A percentile compares a stretch with the other conserved stretches of the same genome.
phyloP scores from a whole-genome alignment of 2,329 filamentous ascomycete species.

The Aspergillus phoenicis region DNA sequence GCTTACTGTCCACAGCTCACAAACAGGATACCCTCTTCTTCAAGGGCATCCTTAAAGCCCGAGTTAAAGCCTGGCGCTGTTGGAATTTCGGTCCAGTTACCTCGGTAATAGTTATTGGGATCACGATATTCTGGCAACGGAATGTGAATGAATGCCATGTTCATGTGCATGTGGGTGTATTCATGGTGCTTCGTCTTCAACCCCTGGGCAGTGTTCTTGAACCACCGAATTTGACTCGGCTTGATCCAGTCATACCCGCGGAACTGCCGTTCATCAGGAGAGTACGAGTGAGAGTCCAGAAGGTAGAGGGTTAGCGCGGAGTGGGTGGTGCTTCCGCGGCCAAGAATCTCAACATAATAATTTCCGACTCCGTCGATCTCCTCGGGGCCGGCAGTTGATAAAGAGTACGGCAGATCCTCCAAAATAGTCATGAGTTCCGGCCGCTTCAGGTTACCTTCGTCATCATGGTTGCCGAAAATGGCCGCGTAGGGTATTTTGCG shows the following conservation, averaged over 20 bases:
- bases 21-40: constrained; percentile 81
- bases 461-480: constrained; percentile 98
- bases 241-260: constrained; percentile 99
- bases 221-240: constrained; percentile 92
- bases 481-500: constrained; percentile 88
- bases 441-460: constrained; percentile 80
- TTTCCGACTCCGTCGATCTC: constrained; percentile 91
- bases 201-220: constrained; percentile 72
- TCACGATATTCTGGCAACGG: constrained; percentile 85
- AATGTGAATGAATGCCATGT: constrained; percentile 97
- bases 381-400: constrained; percentile 80
- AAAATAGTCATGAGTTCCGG: constrained; percentile 81
- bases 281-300: constrained; percentile 89
- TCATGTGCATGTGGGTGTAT: constrained; percentile 90
- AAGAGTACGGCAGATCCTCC: constrained; percentile 82
- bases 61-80: constrained; percentile 90
- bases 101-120: constrained; percentile 61
- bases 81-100: constrained; percentile 77
- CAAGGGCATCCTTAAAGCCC: constrained; percentile 86
- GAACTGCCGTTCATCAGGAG: constrained; percentile 82
- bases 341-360: constrained; percentile 88
- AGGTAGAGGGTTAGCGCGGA: constrained; percentile 94
- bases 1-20: constrained; percentile 89
- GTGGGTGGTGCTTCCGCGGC: constrained; percentile 75
- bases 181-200: constrained; percentile 77